Evolutionary conservation across 2,329 filamentous ascomycete species (phyloP).

Genomic region (Akanthomyces uredinophilus): DNA sequence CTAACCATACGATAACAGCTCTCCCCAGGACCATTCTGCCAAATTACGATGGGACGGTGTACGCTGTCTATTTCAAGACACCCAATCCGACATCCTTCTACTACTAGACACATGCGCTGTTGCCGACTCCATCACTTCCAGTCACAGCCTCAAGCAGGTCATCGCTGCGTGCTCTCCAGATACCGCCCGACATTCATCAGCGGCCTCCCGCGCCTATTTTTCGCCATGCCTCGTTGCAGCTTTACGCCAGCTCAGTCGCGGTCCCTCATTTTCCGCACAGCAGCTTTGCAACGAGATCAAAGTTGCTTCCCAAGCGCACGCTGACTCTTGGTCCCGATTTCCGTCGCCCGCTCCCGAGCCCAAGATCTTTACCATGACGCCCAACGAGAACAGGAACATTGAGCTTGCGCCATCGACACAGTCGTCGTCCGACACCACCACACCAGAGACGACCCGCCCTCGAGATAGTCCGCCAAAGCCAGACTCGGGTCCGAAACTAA

Average conservation of each 20-base stretch:
- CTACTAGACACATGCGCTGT: constrained; percentile 57
- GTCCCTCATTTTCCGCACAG: constrained; percentile 50
- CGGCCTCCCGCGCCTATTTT: constrained; percentile 46
- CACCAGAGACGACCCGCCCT: not conserved
- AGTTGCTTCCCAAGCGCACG: constrained; percentile 32
- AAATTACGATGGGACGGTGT: constrained; percentile 61
- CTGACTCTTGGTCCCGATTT: constrained; percentile 38
- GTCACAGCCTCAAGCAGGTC: constrained; percentile 55
- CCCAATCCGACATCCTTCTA: constrained; percentile 57
- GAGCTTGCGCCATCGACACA: constrained; percentile 44
- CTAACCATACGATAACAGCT: constrained; percentile 49
- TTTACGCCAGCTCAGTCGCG: constrained; percentile 47
- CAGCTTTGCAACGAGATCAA: constrained; percentile 53
- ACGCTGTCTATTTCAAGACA: constrained; percentile 57
- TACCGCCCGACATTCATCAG: constrained; percentile 22
- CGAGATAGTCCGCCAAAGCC: constrained; percentile 38
- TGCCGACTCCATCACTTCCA: constrained; percentile 47
- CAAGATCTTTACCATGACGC: constrained; percentile 50
- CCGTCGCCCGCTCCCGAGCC: constrained; percentile 17
- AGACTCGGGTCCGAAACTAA: constrained; percentile 47
- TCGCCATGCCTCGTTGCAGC: constrained; percentile 53
- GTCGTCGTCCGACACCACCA: not conserved
- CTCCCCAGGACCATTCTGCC: constrained; percentile 48
- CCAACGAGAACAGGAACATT: constrained; percentile 48
- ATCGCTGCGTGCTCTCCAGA: constrained; percentile 56